A percentile compares a stretch with the other conserved stretches of the same genome.
phyloP scores from a whole-genome alignment of 345 rosid genomes.

The Sonneratia alba region DNA sequence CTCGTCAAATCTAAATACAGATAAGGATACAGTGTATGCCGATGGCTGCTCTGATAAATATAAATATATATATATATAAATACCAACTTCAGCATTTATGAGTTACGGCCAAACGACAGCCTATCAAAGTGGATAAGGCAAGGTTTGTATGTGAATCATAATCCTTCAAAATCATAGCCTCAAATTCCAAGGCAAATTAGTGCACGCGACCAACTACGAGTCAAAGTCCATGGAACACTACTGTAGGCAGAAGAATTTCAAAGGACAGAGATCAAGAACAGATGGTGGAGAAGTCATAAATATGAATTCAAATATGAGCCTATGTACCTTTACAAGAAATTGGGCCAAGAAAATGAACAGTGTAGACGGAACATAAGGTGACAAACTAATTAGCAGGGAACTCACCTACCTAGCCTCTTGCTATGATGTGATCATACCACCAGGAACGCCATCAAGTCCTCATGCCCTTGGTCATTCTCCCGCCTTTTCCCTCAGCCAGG shows the following conservation, averaged over 20 bases:
- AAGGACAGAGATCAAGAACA: background rate
- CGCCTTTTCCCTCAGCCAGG: slow-evolving; percentile 18
- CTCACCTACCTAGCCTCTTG: background rate
- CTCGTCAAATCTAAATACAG: background rate
- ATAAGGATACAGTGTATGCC: background rate
- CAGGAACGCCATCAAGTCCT: slow-evolving; percentile 52
- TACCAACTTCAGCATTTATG: background rate
- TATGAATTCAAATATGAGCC: background rate
- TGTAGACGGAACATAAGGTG: background rate
- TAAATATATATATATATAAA: no score
- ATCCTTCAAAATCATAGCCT: background rate
- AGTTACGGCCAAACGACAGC: background rate
- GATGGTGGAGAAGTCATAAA: background rate
- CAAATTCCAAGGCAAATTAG: background rate
- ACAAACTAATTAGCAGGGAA: background rate
- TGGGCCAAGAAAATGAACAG: background rate
- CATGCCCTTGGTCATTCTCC: slow-evolving; percentile 49
- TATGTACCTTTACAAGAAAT: background rate
- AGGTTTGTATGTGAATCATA: background rate
- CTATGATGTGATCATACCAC: no score
- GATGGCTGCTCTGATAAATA: background rate
- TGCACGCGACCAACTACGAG: background rate
- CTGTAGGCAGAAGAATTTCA: background rate
- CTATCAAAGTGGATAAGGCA: background rate
- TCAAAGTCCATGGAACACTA: background rate